Percentiles rank a stretch among this genome's conserved stretches.
Evolutionary conservation across 2,329 filamentous ascomycete genomes (phyloP).

Genomic region (Biscogniauxia marginata): DNA sequence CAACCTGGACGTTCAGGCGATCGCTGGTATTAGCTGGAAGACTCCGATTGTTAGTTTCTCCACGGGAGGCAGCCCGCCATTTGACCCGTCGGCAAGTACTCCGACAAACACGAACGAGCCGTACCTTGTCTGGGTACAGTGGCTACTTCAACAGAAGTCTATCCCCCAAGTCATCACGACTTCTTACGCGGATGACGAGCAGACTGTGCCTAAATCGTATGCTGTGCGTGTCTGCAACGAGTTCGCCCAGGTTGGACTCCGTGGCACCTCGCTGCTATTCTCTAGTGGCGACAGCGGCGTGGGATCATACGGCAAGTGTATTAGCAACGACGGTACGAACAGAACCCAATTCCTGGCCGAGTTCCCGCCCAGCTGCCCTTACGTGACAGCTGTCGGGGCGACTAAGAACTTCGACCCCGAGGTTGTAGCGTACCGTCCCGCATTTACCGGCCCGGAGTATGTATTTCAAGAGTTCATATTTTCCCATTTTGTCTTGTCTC

Average conservation of each 20-base stretch:
- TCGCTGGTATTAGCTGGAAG: slow-evolving; percentile 30
- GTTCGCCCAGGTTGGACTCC: slow-evolving; percentile 52
- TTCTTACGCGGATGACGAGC: slow-evolving; percentile 59
- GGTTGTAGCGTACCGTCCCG: slow-evolving; percentile 36
- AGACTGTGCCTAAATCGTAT: slow-evolving; percentile 51
- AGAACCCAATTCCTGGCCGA: slow-evolving; percentile 50
- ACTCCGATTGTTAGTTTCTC: slow-evolving; percentile 33
- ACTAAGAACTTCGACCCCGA: slow-evolving; percentile 35
- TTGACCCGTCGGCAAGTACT: slow-evolving; percentile 24
- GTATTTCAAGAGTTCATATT: neutral
- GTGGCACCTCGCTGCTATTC: slow-evolving; percentile 51
- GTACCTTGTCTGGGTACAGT: slow-evolving; percentile 53
- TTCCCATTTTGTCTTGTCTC: neutral
- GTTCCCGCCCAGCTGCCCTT: slow-evolving; percentile 50
- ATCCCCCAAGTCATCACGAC: slow-evolving; percentile 57
- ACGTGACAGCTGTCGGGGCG: slow-evolving; percentile 33
- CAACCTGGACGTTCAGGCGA: slow-evolving; percentile 32
- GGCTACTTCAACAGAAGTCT: slow-evolving; percentile 44
- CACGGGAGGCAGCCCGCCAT: slow-evolving; percentile 34
- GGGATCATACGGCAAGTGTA: slow-evolving; percentile 38
- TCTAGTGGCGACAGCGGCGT: slow-evolving; percentile 50
- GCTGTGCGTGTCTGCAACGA: slow-evolving; percentile 52
- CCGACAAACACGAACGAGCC: slow-evolving; percentile 49
- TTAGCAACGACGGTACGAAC: slow-evolving; percentile 56
- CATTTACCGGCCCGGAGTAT: slow-evolving; percentile 25